Evolutionary conservation across 2,329 filamentous ascomycete genomes (phyloP), one percentile per base, ranked within the genome.

Genomic region (Scopulariopsis brevicaulis): DNA sequence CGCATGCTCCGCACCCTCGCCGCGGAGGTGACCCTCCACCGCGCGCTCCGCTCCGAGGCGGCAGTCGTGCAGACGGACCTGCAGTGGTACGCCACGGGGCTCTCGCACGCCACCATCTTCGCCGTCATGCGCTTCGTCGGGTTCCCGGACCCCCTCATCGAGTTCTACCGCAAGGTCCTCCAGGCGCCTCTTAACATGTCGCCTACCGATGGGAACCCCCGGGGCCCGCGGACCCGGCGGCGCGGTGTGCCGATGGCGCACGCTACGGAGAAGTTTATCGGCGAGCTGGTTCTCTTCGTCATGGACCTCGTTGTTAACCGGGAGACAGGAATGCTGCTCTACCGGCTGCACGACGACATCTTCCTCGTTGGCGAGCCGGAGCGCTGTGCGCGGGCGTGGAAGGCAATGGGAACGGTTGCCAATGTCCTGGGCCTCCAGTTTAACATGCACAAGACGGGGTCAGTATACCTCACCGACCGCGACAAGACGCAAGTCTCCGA

Each of bases 251-350:
- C 84, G 0, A 77, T 82, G 55, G 79, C 78, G 4, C 81, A 86
- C 63, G 71, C 76, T 0, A 70, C 87, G 1, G 83, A 81, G 20
- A 77, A 83, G 37, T 70, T 81, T 8, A 78, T 86, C 57, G 80
- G 82, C 0, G 85, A 88, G 65, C 69, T 74, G 0, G 70, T 84
- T 0, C 69, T 88, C 0, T 87, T 87, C 64, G 83, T 80, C 60
- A 77, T 87, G 63, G 85, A 87, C 64, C 83, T 82, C 63, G 75
- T 82, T 0, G 76, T 87, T 58, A 87, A 86, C 58, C 77, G 80
- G 59, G 69, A 71, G 1, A 82, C 83, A 0, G 63, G 82, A 0
- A 69, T 71, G 1, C 71, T 75, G 22, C 67, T 87, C 11, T 84
- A 83, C 65, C 79, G 84, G 14, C 72, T 86, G 43, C 78, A 85